Percentiles rank a stretch among this genome's conserved stretches.
Evolutionary conservation across 2,329 filamentous ascomycete species (phyloP).

Genomic region (Ophiostoma perfectum): DNA sequence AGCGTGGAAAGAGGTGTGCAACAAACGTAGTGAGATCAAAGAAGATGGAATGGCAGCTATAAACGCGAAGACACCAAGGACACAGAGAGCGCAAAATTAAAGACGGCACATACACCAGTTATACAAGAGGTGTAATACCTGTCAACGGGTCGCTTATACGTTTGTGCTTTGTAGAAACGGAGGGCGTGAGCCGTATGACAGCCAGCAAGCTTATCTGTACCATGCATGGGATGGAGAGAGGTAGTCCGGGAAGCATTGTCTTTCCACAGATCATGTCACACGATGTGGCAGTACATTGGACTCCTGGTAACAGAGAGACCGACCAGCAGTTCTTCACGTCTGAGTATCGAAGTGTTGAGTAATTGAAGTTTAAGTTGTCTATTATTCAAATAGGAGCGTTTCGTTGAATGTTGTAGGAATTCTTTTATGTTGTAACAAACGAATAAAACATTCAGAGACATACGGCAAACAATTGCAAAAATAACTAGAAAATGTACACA

Average conservation of each 20-base stretch:
- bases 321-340: too few species aligned
- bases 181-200: not conserved
- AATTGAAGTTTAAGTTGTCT: too few species aligned
- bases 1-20: too few species aligned
- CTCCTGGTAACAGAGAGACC: too few species aligned
- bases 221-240: not conserved
- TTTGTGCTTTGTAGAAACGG: not conserved
- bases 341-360: too few species aligned
- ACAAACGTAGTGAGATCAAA: too few species aligned
- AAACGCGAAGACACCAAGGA: not conserved
- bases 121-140: conserved; percentile 7
- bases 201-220: not conserved
- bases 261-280: not conserved
- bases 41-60: not conserved
- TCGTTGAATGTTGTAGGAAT: too few species aligned
- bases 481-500: too few species aligned
- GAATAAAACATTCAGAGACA: too few species aligned
- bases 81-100: not conserved
- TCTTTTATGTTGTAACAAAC: too few species aligned
- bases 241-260: not conserved
- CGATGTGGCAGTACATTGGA: not conserved
- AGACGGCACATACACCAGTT: not conserved
- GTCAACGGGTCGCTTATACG: not conserved
- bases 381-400: too few species aligned
- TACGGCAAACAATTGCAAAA: too few species aligned